A percentile compares a stretch with the other conserved stretches of the same genome.
These are phyloP conservation scores for Senna tora DNA, from an alignment of 306 rosid species.

Conservation along the genomic window DNA sequence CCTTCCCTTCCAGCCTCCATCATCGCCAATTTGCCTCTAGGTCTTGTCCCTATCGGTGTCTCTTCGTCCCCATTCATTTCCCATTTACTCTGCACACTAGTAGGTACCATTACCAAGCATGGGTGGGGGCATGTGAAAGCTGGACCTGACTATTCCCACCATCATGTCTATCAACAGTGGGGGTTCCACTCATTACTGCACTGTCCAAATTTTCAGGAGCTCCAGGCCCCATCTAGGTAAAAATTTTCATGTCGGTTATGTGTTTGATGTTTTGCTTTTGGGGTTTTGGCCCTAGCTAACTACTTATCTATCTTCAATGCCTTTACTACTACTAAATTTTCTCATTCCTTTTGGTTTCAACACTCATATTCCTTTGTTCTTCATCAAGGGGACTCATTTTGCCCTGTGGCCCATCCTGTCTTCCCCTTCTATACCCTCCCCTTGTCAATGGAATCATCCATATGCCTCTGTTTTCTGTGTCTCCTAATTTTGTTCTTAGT, in stretches of 20 bases:
- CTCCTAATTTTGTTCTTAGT: constrained; percentile 35
- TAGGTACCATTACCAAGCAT: constrained; percentile 45
- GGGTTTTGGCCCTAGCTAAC: constrained; percentile 41
- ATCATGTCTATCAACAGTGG: constrained; percentile 33
- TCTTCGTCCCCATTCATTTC: constrained; percentile 43
- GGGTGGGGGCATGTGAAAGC: constrained; percentile 67
- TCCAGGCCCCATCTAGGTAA: constrained; percentile 48
- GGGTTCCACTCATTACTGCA: constrained; percentile 49
- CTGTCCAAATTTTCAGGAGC: constrained; percentile 62
- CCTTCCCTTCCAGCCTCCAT: neutral
- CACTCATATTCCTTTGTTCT: constrained; percentile 51
- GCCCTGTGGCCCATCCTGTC: constrained; percentile 57
- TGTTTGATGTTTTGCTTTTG: constrained; percentile 50
- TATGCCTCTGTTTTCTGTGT: constrained; percentile 44
- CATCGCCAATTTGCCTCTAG: constrained; percentile 48
- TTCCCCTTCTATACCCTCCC: constrained; percentile 38
- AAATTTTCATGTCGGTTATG: constrained; percentile 59
- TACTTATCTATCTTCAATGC: constrained; percentile 20
- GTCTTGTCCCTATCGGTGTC: constrained; percentile 69
- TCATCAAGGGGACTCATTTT: constrained; percentile 55
- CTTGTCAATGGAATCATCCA: constrained; percentile 40
- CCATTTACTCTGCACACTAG: constrained; percentile 28
- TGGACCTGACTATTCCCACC: constrained; percentile 53
- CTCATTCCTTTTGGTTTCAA: constrained; percentile 28
- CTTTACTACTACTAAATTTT: constrained; percentile 13